Evolutionary conservation across 768 basidiomycete species (phyloP), one percentile per base, ranked within the genome.

Genomic region (Xerocomellus amylosporus): DNA sequence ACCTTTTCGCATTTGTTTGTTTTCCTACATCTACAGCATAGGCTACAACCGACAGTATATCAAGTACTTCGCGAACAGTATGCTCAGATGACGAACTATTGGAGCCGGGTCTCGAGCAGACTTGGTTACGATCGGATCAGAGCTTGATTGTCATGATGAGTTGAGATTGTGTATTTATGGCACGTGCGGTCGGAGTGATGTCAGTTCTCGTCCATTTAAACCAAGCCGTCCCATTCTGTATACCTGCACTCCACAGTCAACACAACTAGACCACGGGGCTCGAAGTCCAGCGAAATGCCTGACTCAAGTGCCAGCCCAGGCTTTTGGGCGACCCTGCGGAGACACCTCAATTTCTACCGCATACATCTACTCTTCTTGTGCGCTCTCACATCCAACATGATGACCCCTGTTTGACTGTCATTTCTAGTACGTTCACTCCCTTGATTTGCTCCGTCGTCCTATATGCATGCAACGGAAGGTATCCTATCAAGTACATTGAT

Each of bases 391-490:
- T 63, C 40, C 33, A 46, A 42, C 20, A 34, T 44, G 30, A 40
- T 44, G 30, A 45, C 20, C 48, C 46, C 40, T 44, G 42, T 47
- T 47, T 59, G 46, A 57, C 53, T 6, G 0, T 37, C 26, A 4
- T 46, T 43, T 28, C 46, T 56, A 91, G 88, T 62, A 86, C 83
- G 7, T 80, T 91, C 65, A 84, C 84, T 0, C 94, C 95, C 2
- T 77, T 97, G 59, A 73, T 94, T 50, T 81, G 83, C 58, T 89
- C 90, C 19, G 84, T 73, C 36, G 84, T 98, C 49, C 82, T 97
- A 64, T 97, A 90, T 64, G 91, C 84, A 24, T 81, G 80, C 71
- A 93, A 93, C 77, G 92, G 88, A 40, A 71, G 74, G 44, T 81
- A 80, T 62, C 84, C 80, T 42, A 80, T 93, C 36, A 63, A 81